Base-by-base conservation (phyloP, 352 stramenopile genomes). In the Thraustochytrium sp. region DNA sequence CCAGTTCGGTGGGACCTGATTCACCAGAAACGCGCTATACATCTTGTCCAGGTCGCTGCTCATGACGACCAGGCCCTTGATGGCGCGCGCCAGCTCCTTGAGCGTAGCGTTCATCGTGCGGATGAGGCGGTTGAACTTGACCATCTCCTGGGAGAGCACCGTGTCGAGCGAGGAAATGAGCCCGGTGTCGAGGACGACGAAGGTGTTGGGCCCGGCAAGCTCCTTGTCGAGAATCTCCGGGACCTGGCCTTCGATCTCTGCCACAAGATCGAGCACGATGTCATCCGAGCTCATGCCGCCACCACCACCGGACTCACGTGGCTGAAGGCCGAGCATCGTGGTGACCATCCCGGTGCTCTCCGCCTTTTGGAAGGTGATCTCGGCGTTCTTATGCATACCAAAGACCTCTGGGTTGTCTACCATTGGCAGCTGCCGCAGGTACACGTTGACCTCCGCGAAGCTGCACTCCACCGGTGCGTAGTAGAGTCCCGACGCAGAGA, bases 321-420 rank as follows among this genome's bases (percentile, higher is more conserved):
- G 94, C 87, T 98, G 93, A 2, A 98, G 89, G 64, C 87, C 92
- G 16, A 97, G 77, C 42, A 97, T 93, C 48, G 96, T 91, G 2
- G 90, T 86, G 68, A 95, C 91, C 87, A 98, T 95, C 37, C 89
- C 91, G 37, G 89, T 85, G 42, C 90, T 95, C 85, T 97, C 94
- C 74, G 94, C 94, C 68, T 91, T 90, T 62, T 97, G 94, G 86
- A 95, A 98, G 9, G 93, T 97, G 31, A 93, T 90, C 85, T 98
- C 96, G 37, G 94, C 94, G 83, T 98, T 98, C 86, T 97, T 92
- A 86, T 98, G 94, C 94, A 98, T 97, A 11, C 94, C 94, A 85
- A 98, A 98, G 37, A 97, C 91, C 87, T 97, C 93, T 0, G 94
- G 94, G 65, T 94, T 92, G 76, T 98, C 94, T 4, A 95, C 89